A percentile compares a stretch with the other conserved stretches of the same genome.
Conservation (phyloP, 768 basidiomycete genomes). For the Postia placenta region DNA sequence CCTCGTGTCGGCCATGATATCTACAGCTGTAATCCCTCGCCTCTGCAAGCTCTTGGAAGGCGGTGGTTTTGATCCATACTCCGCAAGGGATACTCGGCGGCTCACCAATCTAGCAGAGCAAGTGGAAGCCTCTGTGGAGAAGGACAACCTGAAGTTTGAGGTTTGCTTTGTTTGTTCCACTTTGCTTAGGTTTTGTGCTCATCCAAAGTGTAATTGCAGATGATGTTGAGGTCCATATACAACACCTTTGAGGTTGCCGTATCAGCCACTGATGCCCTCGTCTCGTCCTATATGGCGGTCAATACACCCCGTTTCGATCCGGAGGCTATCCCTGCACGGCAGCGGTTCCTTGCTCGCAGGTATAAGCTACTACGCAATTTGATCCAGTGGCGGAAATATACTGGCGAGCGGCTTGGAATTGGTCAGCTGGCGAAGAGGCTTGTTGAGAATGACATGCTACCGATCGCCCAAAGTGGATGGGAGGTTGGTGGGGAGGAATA, state of each 20-base stretch:
- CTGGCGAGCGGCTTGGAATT: conserved; percentile 53
- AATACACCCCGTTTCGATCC: conserved; percentile 61
- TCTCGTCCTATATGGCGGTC: conserved; percentile 43
- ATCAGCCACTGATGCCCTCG: conserved; percentile 39
- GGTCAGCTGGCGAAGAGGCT: conserved; percentile 49
- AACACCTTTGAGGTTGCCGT: conserved; percentile 50
- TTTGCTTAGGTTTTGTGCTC: neutral
- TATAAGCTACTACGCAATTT: conserved; percentile 72
- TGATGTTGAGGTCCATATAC: conserved; percentile 49
- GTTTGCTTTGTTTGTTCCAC: conserved; percentile 30
- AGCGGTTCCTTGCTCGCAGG: conserved; percentile 58
- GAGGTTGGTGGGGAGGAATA: conserved; percentile 77
- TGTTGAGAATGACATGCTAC: conserved; percentile 53
- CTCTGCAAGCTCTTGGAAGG: conserved; percentile 66
- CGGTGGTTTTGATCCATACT: conserved; percentile 84
- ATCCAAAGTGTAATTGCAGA: conserved; percentile 29
- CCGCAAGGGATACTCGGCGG: conserved; percentile 50
- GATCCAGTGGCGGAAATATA: conserved; percentile 70
- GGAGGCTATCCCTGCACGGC: conserved; percentile 63
- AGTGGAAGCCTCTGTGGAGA: conserved; percentile 67
- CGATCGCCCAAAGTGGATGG: conserved; percentile 74
- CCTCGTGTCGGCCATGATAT: conserved; percentile 80
- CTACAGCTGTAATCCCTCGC: conserved; percentile 74
- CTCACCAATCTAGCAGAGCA: conserved; percentile 76
- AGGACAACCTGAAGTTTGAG: conserved; percentile 57